Evolutionary conservation across 2,329 filamentous ascomycete species (phyloP).

Genomic region (Dactylellina haptotyla): DNA sequence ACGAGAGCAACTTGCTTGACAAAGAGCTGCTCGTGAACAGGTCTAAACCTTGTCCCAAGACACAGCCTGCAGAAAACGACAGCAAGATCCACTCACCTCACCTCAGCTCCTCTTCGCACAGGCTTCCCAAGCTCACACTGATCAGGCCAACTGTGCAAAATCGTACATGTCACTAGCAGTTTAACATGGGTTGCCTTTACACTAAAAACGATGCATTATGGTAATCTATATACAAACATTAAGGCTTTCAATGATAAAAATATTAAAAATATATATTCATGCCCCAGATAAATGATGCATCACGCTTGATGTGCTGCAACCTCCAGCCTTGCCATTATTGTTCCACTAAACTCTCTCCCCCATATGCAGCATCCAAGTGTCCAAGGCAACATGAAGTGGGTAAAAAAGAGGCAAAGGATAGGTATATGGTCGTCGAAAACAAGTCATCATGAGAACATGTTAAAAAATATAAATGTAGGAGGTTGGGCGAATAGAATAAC

Average conservation of each 20-base stretch:
- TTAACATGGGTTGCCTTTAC: constrained; percentile 1
- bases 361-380: constrained; percentile 5
- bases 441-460: constrained; percentile 25
- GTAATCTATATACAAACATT: constrained; percentile 33
- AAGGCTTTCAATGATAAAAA: constrained; percentile 1
- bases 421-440: constrained; percentile 36
- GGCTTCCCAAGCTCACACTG: constrained; percentile 10
- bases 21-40: constrained; percentile 36
- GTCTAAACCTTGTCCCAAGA: constrained; percentile 49
- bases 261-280: not conserved
- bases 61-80: constrained; percentile 46
- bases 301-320: constrained; percentile 29
- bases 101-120: constrained; percentile 31
- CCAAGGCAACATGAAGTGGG: constrained; percentile 24
- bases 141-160: constrained; percentile 41
- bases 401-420: constrained; percentile 13
- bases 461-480: constrained; percentile 24
- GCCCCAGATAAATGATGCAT: constrained; percentile 16
- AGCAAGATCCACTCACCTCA: constrained; percentile 51
- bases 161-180: not conserved
- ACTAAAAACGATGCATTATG: constrained; percentile 2
- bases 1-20: constrained; percentile 26
- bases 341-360: constrained; percentile 14
- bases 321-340: constrained; percentile 52
- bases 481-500: constrained; percentile 42